Evolutionary conservation across 176 grass and related monocot genomes (phyloP).

Genomic region (Cocos nucifera): DNA sequence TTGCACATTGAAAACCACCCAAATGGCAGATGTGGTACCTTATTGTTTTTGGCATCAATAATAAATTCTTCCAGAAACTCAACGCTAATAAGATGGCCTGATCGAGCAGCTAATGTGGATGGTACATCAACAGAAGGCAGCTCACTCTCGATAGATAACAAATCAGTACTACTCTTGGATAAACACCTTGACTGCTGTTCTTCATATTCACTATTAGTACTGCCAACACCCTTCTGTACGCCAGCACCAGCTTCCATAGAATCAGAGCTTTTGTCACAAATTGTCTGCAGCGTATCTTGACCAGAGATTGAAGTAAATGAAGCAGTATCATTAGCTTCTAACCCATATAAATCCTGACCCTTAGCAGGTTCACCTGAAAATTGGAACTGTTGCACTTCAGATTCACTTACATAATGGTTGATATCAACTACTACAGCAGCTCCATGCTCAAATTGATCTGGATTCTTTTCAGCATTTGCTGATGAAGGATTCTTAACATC

Average conservation of each 20-base stretch:
- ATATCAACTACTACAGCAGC: neutral
- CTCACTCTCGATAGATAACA: conserved; percentile 17
- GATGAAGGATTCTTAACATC: neutral
- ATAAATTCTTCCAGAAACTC: conserved; percentile 41
- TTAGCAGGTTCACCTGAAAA: neutral
- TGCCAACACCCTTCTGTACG: neutral
- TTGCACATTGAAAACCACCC: neutral
- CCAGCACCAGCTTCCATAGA: no score
- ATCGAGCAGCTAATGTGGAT: conserved; percentile 34
- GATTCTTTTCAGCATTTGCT: neutral
- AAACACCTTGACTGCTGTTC: conserved; percentile 1
- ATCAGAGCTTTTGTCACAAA: no score
- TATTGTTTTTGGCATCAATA: conserved; percentile 46
- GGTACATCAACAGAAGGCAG: conserved; percentile 26
- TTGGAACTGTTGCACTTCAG: neutral
- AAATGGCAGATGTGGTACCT: conserved; percentile 25
- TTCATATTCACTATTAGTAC: conserved; percentile 2
- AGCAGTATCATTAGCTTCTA: neutral
- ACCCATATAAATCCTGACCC: neutral
- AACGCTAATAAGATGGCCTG: conserved; percentile 33
- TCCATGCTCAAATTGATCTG: no score
- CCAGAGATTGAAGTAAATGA: neutral
- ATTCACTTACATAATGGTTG: neutral
- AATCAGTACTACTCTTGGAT: conserved; percentile 7
- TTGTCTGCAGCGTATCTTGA: neutral